These are phyloP conservation scores for Vigna unguiculata DNA, from an alignment of 306 rosid species.

Conservation along the genomic window DNA sequence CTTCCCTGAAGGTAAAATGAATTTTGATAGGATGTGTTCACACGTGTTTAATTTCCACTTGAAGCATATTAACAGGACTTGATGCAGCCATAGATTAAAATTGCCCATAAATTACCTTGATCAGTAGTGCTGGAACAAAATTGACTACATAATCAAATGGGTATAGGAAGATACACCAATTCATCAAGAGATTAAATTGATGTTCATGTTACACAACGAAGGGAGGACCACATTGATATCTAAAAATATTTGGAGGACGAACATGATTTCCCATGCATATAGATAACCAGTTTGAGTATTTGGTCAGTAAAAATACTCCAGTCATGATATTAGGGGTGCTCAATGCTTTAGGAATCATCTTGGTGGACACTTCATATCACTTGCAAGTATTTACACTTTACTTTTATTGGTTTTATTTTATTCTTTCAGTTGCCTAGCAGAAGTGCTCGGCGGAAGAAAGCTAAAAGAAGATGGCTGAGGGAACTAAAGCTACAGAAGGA, in stretches of 20 bases:
- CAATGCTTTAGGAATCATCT: conserved; percentile 32
- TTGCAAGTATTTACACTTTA: not conserved
- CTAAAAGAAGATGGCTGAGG: conserved; percentile 83
- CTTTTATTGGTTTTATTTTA: conserved; percentile 29
- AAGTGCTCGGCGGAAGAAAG: conserved; percentile 90
- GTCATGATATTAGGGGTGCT: conserved; percentile 13
- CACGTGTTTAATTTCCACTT: too few relatives aligned
- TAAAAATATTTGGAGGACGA: conserved; percentile 11
- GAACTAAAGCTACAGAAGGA: conserved; percentile 57
- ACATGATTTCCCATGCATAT: not conserved
- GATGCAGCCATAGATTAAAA: too few relatives aligned
- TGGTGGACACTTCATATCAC: not conserved
- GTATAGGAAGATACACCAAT: not conserved
- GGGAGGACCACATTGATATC: not conserved
- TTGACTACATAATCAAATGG: not conserved
- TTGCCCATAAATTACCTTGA: too few relatives aligned
- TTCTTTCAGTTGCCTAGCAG: conserved; percentile 75
- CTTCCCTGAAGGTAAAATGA: too few relatives aligned
- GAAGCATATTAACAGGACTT: too few relatives aligned
- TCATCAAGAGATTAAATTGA: not conserved
- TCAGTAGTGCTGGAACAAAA: not conserved
- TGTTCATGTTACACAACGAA: not conserved
- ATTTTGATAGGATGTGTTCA: too few relatives aligned
- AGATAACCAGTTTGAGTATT: not conserved
- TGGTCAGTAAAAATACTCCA: conserved; percentile 5